These are phyloP conservation scores for Cercospora citrullina DNA, from an alignment of 2,329 filamentous ascomycete species.

Conservation along the genomic window DNA sequence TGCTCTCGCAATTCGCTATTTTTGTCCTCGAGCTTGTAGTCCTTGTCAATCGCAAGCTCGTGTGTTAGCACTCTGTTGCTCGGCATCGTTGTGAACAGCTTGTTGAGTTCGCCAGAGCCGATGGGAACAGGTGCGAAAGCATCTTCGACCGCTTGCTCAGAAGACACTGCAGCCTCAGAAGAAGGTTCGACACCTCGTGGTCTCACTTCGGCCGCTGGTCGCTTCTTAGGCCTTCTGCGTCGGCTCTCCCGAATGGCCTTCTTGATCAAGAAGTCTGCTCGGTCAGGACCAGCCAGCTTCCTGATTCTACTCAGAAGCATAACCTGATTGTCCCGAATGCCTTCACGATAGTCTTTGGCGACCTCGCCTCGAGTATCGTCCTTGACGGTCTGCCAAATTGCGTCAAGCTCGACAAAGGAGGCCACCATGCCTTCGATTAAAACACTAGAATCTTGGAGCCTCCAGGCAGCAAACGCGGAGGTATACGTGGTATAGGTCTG, in stretches of 20 bases:
- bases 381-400: constrained; percentile 80
- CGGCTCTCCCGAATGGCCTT: constrained; percentile 73
- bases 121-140: constrained; percentile 21
- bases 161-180: constrained; percentile 20
- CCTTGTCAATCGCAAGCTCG: constrained; percentile 75
- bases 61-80: constrained; percentile 75
- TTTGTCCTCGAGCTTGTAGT: constrained; percentile 67
- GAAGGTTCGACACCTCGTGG: constrained; percentile 58
- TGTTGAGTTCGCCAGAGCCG: constrained; percentile 48
- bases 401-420: constrained; percentile 80
- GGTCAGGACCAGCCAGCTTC: constrained; percentile 69
- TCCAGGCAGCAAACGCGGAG: constrained; percentile 80
- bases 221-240: constrained; percentile 63
- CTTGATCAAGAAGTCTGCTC: constrained; percentile 70
- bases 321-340: constrained; percentile 77
- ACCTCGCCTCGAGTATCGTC: constrained; percentile 72
- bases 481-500: constrained; percentile 73
- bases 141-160: constrained; percentile 27
- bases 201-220: constrained; percentile 67
- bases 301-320: constrained; percentile 79
- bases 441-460: constrained; percentile 74
- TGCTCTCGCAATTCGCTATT: constrained; percentile 60
- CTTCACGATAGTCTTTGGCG: constrained; percentile 73
- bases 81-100: constrained; percentile 63
- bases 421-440: constrained; percentile 83